Evolutionary conservation across 2,329 filamentous ascomycete species (phyloP), one percentile per base, ranked within the genome.

Genomic region (Didymellaceae sp.): DNA sequence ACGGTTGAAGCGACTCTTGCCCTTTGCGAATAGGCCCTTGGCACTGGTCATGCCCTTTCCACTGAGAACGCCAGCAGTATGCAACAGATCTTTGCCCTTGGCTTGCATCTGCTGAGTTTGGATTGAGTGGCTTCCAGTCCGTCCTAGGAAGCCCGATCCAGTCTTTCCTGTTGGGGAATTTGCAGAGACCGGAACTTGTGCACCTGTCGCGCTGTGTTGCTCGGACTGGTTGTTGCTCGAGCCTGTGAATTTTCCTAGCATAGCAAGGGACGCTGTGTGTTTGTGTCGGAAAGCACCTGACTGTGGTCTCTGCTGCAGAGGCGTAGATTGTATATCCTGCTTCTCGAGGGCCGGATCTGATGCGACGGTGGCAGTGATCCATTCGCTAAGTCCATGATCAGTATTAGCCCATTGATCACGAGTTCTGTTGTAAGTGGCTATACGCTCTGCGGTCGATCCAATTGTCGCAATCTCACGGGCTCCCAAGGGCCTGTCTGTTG

Each of bases 11-110:
- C 90, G 93, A 76, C 84, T 93, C 77, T 89, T 93, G 61, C 92
- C 90, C 77, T 96, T 96, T 59, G 89, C 91, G 72, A 97, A 87
- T 58, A 97, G 75, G 43, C 92, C 93, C 78, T 96, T 96, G 39
- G 92, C 91, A 51, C 91, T 90, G 70, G 90, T 91, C 57, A 84
- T 82, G 24, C 85, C 86, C 66, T 87, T 87, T 18, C 85, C 85
- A 53, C 86, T 83, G 51, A 88, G 77, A 14, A 85, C 77, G 44
- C 90, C 91, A 45, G 92, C 92, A 17, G 88, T 87, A 59, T 94
- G 89, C 68, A 97, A 81, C 21, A 97, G 78, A 65, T 95, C 91
- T 77, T 96, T 97, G 71, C 92, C 87, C 78, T 92, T 93, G 30
- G 86, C 83, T 62, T 90, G 88, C 70, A 92, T 84, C 48, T 72